Evolutionary conservation across 352 stramenopile genomes (phyloP).

Genomic region (Pythium sukuiense): DNA sequence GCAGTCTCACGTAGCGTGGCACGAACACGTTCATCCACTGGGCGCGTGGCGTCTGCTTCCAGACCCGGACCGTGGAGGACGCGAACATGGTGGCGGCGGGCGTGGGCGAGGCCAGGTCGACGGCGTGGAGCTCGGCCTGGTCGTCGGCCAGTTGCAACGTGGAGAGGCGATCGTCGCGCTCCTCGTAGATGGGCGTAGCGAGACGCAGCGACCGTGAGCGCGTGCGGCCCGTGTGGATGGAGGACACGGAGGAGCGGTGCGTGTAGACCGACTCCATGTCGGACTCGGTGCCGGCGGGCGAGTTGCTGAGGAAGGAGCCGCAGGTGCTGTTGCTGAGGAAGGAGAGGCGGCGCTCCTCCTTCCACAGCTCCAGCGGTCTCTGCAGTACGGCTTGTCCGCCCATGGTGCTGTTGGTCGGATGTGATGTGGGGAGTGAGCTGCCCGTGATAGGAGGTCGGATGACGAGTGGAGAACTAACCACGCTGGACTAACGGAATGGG

Average conservation of each 20-base stretch:
- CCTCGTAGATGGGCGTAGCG: constrained; percentile 18
- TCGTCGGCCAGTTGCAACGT: constrained; percentile 27
- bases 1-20: constrained; percentile 55
- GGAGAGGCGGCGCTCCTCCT: constrained; percentile 42
- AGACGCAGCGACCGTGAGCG: constrained; percentile 19
- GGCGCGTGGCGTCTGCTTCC: constrained; percentile 65
- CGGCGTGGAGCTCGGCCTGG: constrained; percentile 18
- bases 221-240: constrained; percentile 11
- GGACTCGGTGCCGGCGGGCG: constrained; percentile 10
- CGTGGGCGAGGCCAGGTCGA: constrained; percentile 22
- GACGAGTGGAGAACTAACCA: not conserved
- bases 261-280: constrained; percentile 29
- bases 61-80: constrained; percentile 43
- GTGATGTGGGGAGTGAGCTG: not conserved
- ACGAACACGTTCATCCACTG: constrained; percentile 83
- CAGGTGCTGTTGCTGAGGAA: constrained; percentile 53
- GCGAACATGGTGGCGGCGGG: constrained; percentile 45
- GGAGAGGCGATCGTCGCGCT: constrained; percentile 20
- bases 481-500: not conserved
- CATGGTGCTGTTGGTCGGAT: not conserved
- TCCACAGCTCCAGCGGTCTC: constrained; percentile 23
- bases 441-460: not conserved
- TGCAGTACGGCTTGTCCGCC: constrained; percentile 20
- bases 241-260: constrained; percentile 20
- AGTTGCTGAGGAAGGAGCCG: constrained; percentile 37